Conservation (phyloP, 768 basidiomycete genomes). For the Arthromyces matolae region DNA sequence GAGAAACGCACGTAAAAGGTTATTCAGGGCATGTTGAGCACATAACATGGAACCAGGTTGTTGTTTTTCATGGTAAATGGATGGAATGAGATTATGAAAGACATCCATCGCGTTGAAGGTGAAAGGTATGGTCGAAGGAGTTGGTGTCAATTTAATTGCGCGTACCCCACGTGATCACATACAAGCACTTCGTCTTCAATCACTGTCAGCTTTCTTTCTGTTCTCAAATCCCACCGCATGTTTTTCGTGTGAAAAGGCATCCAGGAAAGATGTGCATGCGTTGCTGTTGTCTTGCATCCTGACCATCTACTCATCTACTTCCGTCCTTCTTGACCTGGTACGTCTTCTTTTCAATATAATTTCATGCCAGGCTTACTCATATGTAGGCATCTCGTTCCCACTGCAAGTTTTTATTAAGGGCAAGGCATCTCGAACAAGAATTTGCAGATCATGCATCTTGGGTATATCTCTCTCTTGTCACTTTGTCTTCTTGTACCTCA, state of each 20-base stretch:
- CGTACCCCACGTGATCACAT: conserved; percentile 8
- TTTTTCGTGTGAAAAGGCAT: background rate
- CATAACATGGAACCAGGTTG: conserved; percentile 79
- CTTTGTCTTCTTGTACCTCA: conserved; percentile 1
- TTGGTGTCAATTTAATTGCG: conserved; percentile 1
- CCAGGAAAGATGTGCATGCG: background rate
- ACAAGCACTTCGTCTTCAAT: background rate
- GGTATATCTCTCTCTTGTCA: background rate
- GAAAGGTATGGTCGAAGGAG: background rate
- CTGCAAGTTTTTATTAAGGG: too few relatives aligned
- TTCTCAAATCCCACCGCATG: background rate
- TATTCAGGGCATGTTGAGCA: conserved; percentile 84
- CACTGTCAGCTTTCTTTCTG: background rate
- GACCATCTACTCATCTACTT: too few relatives aligned
- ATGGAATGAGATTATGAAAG: conserved; percentile 46
- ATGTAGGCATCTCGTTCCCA: too few relatives aligned
- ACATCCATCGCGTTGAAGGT: conserved; percentile 30
- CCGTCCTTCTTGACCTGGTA: too few relatives aligned
- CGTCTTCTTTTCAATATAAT: too few relatives aligned
- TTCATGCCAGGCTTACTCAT: too few relatives aligned
- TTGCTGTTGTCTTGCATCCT: too few relatives aligned
- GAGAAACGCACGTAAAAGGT: conserved; percentile 61
- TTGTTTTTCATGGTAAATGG: conserved; percentile 80
- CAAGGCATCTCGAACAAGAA: too few relatives aligned
- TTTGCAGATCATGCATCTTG: background rate